Base-by-base conservation (phyloP, 345 rosid species). In the Salix exigua region DNA sequence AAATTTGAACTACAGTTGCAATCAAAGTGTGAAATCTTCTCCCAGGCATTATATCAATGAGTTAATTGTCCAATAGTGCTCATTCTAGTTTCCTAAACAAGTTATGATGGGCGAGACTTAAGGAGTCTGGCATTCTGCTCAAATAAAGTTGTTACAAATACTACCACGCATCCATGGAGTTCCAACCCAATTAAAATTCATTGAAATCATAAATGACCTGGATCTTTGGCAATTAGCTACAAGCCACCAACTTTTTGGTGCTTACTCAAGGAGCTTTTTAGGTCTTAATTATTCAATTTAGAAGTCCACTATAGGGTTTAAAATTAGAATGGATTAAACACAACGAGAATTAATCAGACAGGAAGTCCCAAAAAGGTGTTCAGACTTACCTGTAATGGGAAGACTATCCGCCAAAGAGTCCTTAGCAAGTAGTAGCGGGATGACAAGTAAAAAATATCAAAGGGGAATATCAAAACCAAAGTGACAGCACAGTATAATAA, bases 331-430 rank as follows among this genome's bases (percentile, higher is more conserved):
- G 53, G 40, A 44, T 61, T 70, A 65, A 23, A 44, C n/a, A 61
- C 62, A 21, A 40, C 9, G 35, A 50, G 21, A 65, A 82, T 62
- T 14, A 64, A 73, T 21, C 64, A 58, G 72, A 81, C 21, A 53
- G 30, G 35, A 42, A 42, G 46, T 42, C 7, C 26, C 26, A 10
- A 51, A 40, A 73, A 17, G 28, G 30, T 2, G 5, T n/a, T 16
- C 16, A 23, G 65, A 82, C 90, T 80, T 90, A 86, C 99, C 94
- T 96, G 97, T 66, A 93, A 79, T 0, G 99, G 98, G 77, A 96
- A 87, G 82, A 90, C 85, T 82, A 96, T 89, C 79, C 97, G 87
- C 97, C 93, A 88, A 75, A 96, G 83, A 65, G 97, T 92, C 89
- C 95, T 91, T 48, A 93, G 77, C 82, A 96, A 86, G 87, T 83